A percentile compares a stretch with the other conserved stretches of the same genome.
These are phyloP conservation scores for Pisolithus orientalis DNA, from an alignment of 768 basidiomycete species.

Conservation along the genomic window DNA sequence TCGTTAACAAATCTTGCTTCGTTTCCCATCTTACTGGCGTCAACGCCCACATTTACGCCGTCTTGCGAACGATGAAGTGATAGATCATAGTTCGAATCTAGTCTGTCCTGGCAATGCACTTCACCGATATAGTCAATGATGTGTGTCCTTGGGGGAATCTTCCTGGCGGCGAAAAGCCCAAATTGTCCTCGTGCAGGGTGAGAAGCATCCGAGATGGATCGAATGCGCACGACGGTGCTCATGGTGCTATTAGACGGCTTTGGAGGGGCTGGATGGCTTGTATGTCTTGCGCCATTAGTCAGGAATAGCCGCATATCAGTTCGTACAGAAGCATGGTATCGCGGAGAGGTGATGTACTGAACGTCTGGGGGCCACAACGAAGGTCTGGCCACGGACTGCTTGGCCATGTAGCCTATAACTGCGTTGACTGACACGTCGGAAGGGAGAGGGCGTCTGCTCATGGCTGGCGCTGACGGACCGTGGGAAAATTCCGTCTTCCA, in stretches of 20 bases:
- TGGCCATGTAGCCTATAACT: background rate
- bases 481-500: constrained; percentile 20
- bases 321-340: constrained; percentile 56
- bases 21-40: constrained; percentile 73
- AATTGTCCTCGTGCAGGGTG: constrained; percentile 79
- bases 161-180: constrained; percentile 75
- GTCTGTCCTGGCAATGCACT: constrained; percentile 72
- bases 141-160: constrained; percentile 58
- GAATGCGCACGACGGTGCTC: constrained; percentile 46
- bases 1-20: constrained; percentile 89
- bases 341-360: constrained; percentile 45
- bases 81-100: constrained; percentile 80
- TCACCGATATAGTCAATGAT: constrained; percentile 82
- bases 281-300: constrained; percentile 15
- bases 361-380: constrained; percentile 49
- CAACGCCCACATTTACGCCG: constrained; percentile 65
- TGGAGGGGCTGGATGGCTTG: constrained; percentile 2
- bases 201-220: constrained; percentile 40
- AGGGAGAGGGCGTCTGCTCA: background rate
- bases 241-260: constrained; percentile 9
- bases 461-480: constrained; percentile 2
- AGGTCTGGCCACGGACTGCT: constrained; percentile 20
- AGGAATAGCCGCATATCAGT: constrained; percentile 35
- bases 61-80: constrained; percentile 60
- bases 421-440: background rate